A percentile compares a stretch with the other conserved stretches of the same genome.
Evolutionary conservation across 1,284 basidiomycete species (phyloP).

Genomic region (Trichosporon faecale): DNA sequence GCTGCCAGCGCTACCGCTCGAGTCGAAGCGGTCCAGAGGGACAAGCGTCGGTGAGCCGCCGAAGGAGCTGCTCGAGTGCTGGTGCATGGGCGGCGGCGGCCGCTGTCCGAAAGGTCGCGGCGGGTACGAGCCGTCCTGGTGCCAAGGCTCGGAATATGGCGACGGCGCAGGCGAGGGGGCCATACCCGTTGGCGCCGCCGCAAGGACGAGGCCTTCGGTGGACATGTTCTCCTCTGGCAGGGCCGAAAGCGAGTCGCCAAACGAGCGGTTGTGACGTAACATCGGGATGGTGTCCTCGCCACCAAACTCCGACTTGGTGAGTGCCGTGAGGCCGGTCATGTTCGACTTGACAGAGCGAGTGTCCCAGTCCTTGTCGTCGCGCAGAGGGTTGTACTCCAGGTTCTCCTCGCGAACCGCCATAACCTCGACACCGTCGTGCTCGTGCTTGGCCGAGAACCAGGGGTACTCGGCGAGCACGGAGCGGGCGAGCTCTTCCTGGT

Average conservation of each 20-base stretch:
- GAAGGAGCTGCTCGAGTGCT: background rate
- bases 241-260: background rate
- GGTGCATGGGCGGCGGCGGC: background rate
- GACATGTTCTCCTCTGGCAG: constrained; percentile 31
- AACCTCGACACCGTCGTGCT: constrained; percentile 42
- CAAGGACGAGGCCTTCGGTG: constrained; percentile 38
- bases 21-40: background rate
- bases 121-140: constrained; percentile 17
- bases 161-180: background rate
- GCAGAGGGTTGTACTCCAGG: constrained; percentile 49
- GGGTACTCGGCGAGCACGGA: constrained; percentile 49
- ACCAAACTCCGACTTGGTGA: constrained; percentile 13
- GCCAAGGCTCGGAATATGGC: constrained; percentile 16
- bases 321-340: background rate
- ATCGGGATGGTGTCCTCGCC: background rate
- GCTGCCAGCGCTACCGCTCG: background rate
- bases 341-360: constrained; percentile 44
- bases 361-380: constrained; percentile 45
- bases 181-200: background rate
- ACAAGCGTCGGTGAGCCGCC: background rate
- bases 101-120: background rate
- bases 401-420: constrained; percentile 51
- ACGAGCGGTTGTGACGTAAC: background rate
- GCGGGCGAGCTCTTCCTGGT: constrained; percentile 46
- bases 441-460: constrained; percentile 46